Evolutionary conservation across 2,329 filamentous ascomycete species (phyloP), one percentile per base, ranked within the genome.

Genomic region (Cryphonectria nitschkei): DNA sequence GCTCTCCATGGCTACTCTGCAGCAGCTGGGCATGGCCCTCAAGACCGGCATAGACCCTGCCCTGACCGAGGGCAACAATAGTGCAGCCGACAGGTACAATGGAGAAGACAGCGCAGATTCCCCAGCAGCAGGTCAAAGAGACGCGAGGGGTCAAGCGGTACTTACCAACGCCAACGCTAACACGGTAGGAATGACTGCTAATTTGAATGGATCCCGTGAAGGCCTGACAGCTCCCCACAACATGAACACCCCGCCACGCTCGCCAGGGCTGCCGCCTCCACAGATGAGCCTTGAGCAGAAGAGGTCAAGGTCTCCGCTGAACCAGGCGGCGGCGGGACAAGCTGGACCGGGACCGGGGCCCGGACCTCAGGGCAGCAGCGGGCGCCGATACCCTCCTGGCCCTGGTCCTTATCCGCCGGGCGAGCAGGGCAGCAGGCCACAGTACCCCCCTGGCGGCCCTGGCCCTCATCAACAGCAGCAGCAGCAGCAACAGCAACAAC

Each of bases 1-100:
- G 32, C 90, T 98, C 79, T 97, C 96, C 37, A 88, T 86, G 75
- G 90, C 90, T 0, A 98, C 95, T 0, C 84, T 98, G 62, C 87
- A 90, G 61, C 94, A 98, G 78, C 85, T 98, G 78, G 89, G 89
- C 43, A 92, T 91, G 74, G 92, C 92, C 62, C 69, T 73, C 29
- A 65, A 73, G 58, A 71, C 66, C 3, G 39, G 50, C 63, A 71
- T 68, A 26, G 71, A 73, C 32, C 71, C 71, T 32, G 71, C 69
- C 29, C 41, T 69, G 71, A 71, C 65, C 32, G 71, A 73, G 71
- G 71, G 71, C 13, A 68, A 68, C 43, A 46, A 46, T 16, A 46
- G 16, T 14, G 43, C 43, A 16, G 50, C 43, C 7, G 71, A 78
- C 72, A 70, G 75, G 58, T 73, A 79, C 76, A 73, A 68, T 67